Evolutionary conservation across 495 filamentous ascomycete genomes (phyloP), one percentile per base, ranked within the genome.

Genomic region (Tuber brumale): DNA sequence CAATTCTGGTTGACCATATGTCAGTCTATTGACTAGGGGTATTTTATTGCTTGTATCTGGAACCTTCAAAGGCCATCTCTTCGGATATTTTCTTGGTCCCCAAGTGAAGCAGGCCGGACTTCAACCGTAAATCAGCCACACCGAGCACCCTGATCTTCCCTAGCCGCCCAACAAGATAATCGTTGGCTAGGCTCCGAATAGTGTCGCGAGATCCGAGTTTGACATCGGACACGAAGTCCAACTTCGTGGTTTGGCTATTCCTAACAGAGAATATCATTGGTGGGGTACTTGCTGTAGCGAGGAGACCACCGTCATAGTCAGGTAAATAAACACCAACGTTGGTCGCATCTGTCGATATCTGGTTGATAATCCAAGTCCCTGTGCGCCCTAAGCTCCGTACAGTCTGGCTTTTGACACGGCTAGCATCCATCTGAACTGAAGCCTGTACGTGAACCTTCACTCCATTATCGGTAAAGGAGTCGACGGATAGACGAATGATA

Each of bases 141-240:
- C 92, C 94, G 71, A 89, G 86, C 4, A 98, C 82, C 71, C 86
- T 88, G 45, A 98, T 83, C 71, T 86, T 85, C 2, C 88, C 88
- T 71, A 99, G 83, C 72, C 87, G 89, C 45, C 95, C 94, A 31
- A 92, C 89, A 73, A 99, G 80, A 90, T 93, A 99, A 83, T 97
- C 93, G 77, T 93, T 90, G 27, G 93, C 93, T 75, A 98, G 88
- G n/a, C 86, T 86, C 69, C 92, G 90, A 72, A 97, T 88, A 14
- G 90, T 91, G 76, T 92, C 90, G n/a, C 93, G 85, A 78, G 94
- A 90, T 45, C 92, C 93, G 27, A 93, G 90, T 39, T 87, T 84
- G 72, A 97, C 83, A 76, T 95, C 90, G 44, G 90, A 88, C 74
- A 95, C 83, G 76, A 97, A 90, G 77, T 97, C 92, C 46, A 97